Conservation (phyloP, 345 rosid genomes). For the Citrus inodora region DNA sequence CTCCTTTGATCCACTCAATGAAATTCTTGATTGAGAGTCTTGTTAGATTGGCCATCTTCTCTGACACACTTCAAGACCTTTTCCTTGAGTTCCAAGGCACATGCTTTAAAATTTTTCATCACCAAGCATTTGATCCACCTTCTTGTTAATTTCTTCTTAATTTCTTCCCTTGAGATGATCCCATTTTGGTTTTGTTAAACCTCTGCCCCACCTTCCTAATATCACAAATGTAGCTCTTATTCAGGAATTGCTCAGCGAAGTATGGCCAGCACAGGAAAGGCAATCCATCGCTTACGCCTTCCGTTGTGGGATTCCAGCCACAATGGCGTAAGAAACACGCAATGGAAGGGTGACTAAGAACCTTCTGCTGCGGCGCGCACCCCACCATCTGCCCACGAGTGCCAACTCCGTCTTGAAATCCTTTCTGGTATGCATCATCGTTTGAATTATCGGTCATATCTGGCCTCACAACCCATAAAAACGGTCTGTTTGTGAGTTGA, state of each 20-base stretch:
- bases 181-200: constrained; percentile 26
- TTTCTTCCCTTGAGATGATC: constrained; percentile 18
- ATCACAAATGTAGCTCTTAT: constrained; percentile 32
- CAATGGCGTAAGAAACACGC: too few species aligned
- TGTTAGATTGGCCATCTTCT: constrained; percentile 24
- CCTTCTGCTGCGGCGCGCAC: constrained; percentile 41
- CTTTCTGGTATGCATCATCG: neutral
- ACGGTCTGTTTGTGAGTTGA: constrained; percentile 8
- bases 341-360: neutral
- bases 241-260: neutral
- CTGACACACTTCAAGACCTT: constrained; percentile 5
- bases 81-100: constrained; percentile 23
- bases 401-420: neutral
- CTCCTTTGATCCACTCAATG: too few species aligned
- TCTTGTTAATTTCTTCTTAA: constrained; percentile 17
- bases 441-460: constrained; percentile 8
- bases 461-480: constrained; percentile 5
- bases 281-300: too few species aligned
- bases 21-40: constrained; percentile 15
- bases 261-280: too few species aligned
- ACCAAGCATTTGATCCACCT: constrained; percentile 25
- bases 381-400: constrained; percentile 16
- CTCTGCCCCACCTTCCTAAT: constrained; percentile 46
- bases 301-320: too few species aligned
- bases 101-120: constrained; percentile 17